These are phyloP conservation scores for Anethum foeniculum DNA, from an alignment of 140 eudicot genomes.

Conservation along the genomic window DNA sequence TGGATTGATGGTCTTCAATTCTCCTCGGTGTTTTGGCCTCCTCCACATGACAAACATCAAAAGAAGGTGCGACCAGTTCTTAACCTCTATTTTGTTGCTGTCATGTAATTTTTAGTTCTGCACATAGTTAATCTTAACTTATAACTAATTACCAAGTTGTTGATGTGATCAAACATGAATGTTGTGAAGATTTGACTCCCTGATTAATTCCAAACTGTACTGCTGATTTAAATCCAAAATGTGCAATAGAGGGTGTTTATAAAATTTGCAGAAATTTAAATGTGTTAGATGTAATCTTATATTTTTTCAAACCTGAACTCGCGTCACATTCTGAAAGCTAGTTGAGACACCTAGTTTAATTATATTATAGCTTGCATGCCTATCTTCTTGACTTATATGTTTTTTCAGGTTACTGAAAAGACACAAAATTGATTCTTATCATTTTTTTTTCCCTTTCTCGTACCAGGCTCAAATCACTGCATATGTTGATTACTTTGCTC, in stretches of 20 bases:
- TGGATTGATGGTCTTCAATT: conserved; percentile 85
- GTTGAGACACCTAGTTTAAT: neutral
- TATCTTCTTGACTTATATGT: neutral
- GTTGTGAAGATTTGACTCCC: neutral
- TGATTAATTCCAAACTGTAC: neutral
- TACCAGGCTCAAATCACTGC: conserved; percentile 77
- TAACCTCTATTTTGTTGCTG: neutral
- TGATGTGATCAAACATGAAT: neutral
- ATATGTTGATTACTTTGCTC: conserved; percentile 85
- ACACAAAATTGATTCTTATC: conserved; percentile 6
- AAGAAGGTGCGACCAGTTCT: conserved; percentile 41
- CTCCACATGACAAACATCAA: conserved; percentile 66
- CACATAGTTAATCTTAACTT: neutral
- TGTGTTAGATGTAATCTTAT: neutral
- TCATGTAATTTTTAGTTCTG: neutral
- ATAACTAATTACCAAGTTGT: neutral
- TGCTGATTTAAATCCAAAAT: neutral
- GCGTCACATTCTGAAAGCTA: neutral
- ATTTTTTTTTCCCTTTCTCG: neutral
- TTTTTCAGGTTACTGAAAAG: neutral
- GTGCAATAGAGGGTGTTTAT: neutral
- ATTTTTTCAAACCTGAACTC: neutral
- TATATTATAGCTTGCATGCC: neutral
- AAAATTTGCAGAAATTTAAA: neutral
- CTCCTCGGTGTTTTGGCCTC: conserved; percentile 87